These are phyloP conservation scores for Wickerhamiella azyma DNA, from an alignment of 805 yeast species.

Conservation along the genomic window DNA sequence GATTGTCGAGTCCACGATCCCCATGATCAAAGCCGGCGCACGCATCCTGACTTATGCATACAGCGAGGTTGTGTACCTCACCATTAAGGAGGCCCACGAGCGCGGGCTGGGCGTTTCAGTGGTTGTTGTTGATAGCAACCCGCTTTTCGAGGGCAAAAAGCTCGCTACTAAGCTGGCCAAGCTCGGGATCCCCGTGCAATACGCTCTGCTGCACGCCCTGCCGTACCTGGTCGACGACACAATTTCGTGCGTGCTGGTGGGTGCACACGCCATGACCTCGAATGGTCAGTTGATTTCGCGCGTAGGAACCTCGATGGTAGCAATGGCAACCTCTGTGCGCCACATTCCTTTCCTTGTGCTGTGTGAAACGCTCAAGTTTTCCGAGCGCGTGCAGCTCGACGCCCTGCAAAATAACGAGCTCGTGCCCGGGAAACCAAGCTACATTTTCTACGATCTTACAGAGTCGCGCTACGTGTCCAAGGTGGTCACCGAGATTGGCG, in stretches of 20 bases:
- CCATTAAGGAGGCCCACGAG: conserved; percentile 54
- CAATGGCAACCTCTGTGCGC: conserved; percentile 77
- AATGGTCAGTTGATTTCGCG: conserved; percentile 88
- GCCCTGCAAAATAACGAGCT: conserved; percentile 90
- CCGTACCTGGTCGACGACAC: conserved; percentile 62
- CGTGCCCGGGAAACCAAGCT: conserved; percentile 36
- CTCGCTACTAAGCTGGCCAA: conserved; percentile 51
- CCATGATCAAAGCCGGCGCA: conserved; percentile 60
- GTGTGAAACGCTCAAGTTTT: conserved; percentile 87
- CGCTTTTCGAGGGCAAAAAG: conserved; percentile 82
- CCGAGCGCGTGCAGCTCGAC: conserved; percentile 90
- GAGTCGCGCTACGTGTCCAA: conserved; percentile 90
- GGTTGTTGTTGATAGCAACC: conserved; percentile 83
- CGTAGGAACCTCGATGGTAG: conserved; percentile 87
- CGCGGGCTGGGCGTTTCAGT: conserved; percentile 59
- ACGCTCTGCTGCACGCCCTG: conserved; percentile 65
- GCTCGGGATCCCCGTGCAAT: conserved; percentile 57
- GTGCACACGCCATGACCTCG: conserved; percentile 94
- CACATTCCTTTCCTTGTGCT: conserved; percentile 91
- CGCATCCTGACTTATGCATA: conserved; percentile 81
- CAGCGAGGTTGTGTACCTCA: conserved; percentile 65
- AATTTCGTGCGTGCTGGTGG: conserved; percentile 81
- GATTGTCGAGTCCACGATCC: conserved; percentile 66
- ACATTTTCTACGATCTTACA: conserved; percentile 83
- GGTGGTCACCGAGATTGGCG: conserved; percentile 90